Evolutionary conservation across 371 early-diverging fungal species (phyloP).

Genomic region (Thermomucor indicae-seudaticae): DNA sequence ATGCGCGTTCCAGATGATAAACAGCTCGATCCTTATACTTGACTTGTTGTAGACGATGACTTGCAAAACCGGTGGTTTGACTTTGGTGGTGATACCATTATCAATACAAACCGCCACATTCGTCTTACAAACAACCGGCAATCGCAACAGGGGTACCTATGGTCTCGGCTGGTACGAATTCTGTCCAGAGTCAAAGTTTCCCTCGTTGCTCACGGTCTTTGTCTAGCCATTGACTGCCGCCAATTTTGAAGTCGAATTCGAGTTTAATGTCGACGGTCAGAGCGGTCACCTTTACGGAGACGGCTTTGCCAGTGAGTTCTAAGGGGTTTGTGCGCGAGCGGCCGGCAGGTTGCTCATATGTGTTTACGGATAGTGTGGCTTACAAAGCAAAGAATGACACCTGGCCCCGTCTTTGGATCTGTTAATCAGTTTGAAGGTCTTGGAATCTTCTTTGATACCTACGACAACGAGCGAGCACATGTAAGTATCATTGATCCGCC

Average conservation of each 20-base stretch:
- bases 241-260: slow-evolving; percentile 89
- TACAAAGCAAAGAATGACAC: slow-evolving; percentile 37
- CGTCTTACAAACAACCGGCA: slow-evolving; percentile 82
- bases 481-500: slow-evolving; percentile 34
- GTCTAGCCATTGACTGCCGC: slow-evolving; percentile 59
- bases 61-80: slow-evolving; percentile 71
- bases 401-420: slow-evolving; percentile 90
- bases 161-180: slow-evolving; percentile 66
- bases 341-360: slow-evolving; percentile 15
- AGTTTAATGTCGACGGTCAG: slow-evolving; percentile 82
- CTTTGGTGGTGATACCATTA: slow-evolving; percentile 65
- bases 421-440: slow-evolving; percentile 87
- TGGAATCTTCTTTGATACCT: slow-evolving; percentile 96
- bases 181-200: neutral
- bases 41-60: slow-evolving; percentile 48
- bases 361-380: slow-evolving; percentile 31
- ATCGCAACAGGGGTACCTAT: slow-evolving; percentile 83
- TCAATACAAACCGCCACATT: slow-evolving; percentile 71
- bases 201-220: neutral
- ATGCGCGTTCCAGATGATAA: too few species aligned
- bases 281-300: slow-evolving; percentile 77
- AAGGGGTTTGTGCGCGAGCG: neutral
- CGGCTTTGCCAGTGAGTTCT: slow-evolving; percentile 92
- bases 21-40: too few species aligned
- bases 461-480: slow-evolving; percentile 79